phyloP scores from a whole-genome alignment of 1,284 basidiomycete genomes.

The Trichosporon faecale region DNA sequence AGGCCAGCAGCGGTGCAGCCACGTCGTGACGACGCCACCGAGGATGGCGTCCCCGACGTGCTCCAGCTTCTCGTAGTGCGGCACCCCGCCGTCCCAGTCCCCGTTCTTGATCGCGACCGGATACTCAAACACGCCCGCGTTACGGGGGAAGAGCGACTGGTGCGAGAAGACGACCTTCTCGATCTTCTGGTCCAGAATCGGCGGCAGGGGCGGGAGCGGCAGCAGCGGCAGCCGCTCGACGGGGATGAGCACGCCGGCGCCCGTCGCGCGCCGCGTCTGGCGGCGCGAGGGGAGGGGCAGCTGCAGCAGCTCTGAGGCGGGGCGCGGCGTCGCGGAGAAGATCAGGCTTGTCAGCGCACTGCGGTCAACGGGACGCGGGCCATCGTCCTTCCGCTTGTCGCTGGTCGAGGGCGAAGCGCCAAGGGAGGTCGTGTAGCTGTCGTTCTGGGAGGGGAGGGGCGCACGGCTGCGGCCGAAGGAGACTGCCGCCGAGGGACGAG shows the following conservation, averaged over 20 bases:
- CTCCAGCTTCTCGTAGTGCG: slow-evolving; percentile 48
- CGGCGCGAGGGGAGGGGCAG: not conserved
- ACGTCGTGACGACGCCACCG: slow-evolving; percentile 47
- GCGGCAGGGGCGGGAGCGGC: slow-evolving; percentile 41
- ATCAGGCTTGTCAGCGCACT: not conserved
- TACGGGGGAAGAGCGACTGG: slow-evolving; percentile 32
- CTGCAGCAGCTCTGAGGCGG: not conserved
- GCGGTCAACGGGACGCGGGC: not conserved
- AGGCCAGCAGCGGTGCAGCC: slow-evolving; percentile 45
- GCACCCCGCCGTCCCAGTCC: slow-evolving; percentile 12
- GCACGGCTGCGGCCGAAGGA: not conserved
- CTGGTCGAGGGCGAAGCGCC: not conserved
- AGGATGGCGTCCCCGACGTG: slow-evolving; percentile 48
- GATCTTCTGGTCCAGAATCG: slow-evolving; percentile 33
- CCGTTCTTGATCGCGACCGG: slow-evolving; percentile 21
- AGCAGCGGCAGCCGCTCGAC: slow-evolving; percentile 43
- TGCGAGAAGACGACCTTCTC: slow-evolving; percentile 43
- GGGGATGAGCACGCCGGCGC: slow-evolving; percentile 32
- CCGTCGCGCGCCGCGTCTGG: not conserved
- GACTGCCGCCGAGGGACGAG: not conserved
- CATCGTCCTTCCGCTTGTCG: not conserved
- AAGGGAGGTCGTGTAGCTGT: not conserved
- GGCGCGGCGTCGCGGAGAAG: not conserved
- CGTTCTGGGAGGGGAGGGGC: not conserved
- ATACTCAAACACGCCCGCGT: slow-evolving; percentile 39